Evolutionary conservation across 805 yeast genomes (phyloP).

Genomic region (Torulaspora indica): DNA sequence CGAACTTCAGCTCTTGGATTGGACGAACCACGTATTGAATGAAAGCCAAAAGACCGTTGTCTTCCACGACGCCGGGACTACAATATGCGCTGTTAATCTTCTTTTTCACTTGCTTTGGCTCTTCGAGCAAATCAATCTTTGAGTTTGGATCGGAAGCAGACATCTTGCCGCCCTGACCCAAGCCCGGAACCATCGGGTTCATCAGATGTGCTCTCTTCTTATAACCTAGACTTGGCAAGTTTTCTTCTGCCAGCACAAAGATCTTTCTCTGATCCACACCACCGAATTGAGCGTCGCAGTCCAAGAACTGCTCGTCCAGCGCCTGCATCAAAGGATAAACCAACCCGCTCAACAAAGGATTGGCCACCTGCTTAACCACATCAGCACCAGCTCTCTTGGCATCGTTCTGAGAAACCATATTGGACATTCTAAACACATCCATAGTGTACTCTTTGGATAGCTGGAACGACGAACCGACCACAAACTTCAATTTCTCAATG

Average conservation of each 20-base stretch:
- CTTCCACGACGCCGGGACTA: slow-evolving; percentile 89
- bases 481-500: slow-evolving; percentile 78
- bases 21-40: slow-evolving; percentile 82
- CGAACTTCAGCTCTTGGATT: slow-evolving; percentile 69
- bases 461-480: slow-evolving; percentile 89
- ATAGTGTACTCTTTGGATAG: slow-evolving; percentile 68
- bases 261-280: slow-evolving; percentile 99
- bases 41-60: slow-evolving; percentile 85
- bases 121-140: slow-evolving; percentile 88
- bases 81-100: slow-evolving; percentile 90
- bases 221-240: slow-evolving; percentile 80
- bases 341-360: slow-evolving; percentile 88
- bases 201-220: slow-evolving; percentile 96
- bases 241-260: slow-evolving; percentile 94
- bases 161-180: slow-evolving; percentile 97
- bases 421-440: slow-evolving; percentile 84
- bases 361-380: slow-evolving; percentile 94
- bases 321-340: slow-evolving; percentile 99
- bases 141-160: slow-evolving; percentile 98
- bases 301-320: slow-evolving; percentile 85
- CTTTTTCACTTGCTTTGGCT: slow-evolving; percentile 81
- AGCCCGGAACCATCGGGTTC: slow-evolving; percentile 99
- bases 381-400: slow-evolving; percentile 99
- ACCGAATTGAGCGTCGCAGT: slow-evolving; percentile 92
- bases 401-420: slow-evolving; percentile 85